Base-by-base conservation (phyloP, 1,284 basidiomycete genomes). In the Heterobasidion irregulare region DNA sequence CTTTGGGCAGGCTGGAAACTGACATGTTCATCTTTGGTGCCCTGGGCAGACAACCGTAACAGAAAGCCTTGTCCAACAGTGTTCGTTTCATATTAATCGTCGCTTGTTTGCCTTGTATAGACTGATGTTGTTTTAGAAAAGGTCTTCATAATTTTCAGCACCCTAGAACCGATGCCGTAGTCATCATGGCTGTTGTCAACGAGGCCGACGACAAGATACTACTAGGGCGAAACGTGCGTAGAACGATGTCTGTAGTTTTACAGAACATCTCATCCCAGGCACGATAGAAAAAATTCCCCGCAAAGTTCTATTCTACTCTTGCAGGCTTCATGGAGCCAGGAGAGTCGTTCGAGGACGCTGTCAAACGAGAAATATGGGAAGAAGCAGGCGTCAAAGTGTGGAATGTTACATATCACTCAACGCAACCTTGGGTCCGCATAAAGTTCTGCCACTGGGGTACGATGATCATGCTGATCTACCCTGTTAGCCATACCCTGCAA, bases 1-100 rank as follows among this genome's bases (percentile, higher is more conserved):
- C 77, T 93, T 59, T 98, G 95, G 94, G 93, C 85, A 5, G 96
- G 96, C 0, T 98, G 94, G 93, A 99, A 99, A 71, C 73, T 94
- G 4, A 78, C 80, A 7, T 99, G 96, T 67, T 73, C 79, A 2
- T 80, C 89, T 0, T 72, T 91, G 9, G 68, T 90, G 32, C 86
- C 87, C 2, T 88, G 87, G 83, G 75, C 78, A 15, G 76, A 84
- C 57, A 83, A 83, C 54, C 70, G 71, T 49, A 80, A 75, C 38
- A 75, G 72, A 64, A 80, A 80, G 61, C 81, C 83, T 1, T 92
- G 88, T 72, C 78, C 78, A 8, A 85, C 87, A 56, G 77, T 72
- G 85, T 89, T 71, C 52, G 79, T 71, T 33, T 13, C 52, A 16
- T 53, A 36, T 52, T 38, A 41, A 9, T n/a, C 26, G 6, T 26